These are phyloP conservation scores for Mycena leptocephala DNA, from an alignment of 768 basidiomycete genomes.

Conservation along the genomic window DNA sequence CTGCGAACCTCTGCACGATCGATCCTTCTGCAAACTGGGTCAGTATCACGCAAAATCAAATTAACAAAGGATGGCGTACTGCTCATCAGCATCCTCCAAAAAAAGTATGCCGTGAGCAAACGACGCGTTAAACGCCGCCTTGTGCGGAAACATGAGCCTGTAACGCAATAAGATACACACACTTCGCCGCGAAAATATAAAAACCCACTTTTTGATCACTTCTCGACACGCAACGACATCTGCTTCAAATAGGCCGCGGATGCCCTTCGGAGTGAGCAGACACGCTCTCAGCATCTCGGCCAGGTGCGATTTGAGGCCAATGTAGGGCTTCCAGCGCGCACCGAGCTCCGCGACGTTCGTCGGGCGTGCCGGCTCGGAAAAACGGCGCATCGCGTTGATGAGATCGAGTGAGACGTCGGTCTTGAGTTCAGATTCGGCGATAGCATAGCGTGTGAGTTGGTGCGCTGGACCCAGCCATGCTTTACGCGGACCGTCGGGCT, in stretches of 20 bases:
- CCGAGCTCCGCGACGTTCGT: constrained; percentile 14
- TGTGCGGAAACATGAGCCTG: constrained; percentile 30
- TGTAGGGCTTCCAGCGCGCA: background rate
- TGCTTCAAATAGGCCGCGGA: constrained; percentile 9
- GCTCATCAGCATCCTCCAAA: constrained; percentile 1
- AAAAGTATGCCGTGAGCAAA: constrained; percentile 30
- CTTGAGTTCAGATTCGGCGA: background rate
- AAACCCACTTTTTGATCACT: constrained; percentile 22
- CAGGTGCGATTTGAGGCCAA: background rate
- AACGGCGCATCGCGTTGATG: constrained; percentile 23
- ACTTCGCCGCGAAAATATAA: background rate
- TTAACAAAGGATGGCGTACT: background rate
- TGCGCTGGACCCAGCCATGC: constrained; percentile 18
- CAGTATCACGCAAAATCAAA: background rate
- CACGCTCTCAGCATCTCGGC: constrained; percentile 18
- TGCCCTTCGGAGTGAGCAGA: background rate
- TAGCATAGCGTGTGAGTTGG: constrained; percentile 13
- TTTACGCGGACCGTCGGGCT: background rate
- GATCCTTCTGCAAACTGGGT: background rate
- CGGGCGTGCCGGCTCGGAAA: background rate
- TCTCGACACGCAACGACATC: constrained; percentile 31
- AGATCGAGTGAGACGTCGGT: constrained; percentile 5
- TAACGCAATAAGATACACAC: background rate
- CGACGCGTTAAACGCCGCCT: constrained; percentile 27
- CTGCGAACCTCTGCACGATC: background rate